phyloP scores from a whole-genome alignment of 2,329 filamentous ascomycete species.

The Ophiostoma sp. region DNA sequence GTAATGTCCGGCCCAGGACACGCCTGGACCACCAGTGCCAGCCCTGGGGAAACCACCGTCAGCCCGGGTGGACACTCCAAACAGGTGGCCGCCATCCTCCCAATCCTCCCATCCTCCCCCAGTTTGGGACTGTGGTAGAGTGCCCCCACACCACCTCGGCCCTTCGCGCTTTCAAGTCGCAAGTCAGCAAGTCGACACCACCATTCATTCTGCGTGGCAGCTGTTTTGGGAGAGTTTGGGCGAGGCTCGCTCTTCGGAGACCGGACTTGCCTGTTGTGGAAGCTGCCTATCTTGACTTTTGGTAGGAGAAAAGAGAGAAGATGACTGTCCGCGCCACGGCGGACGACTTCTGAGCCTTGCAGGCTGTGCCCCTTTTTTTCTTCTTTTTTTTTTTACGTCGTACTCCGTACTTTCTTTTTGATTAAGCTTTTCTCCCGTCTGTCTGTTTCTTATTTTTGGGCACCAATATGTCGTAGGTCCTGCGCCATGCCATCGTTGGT shows the following conservation, averaged over 20 bases:
- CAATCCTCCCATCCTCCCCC: no score
- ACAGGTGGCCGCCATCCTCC: no score
- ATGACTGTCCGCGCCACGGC: not conserved
- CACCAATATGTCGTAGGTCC: not conserved
- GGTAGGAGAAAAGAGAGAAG: not conserved
- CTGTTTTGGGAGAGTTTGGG: not conserved
- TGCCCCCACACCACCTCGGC: not conserved
- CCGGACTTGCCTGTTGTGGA: not conserved
- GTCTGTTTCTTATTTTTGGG: not conserved
- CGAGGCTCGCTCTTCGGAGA: not conserved
- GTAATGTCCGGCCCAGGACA: no score
- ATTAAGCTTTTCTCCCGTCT: not conserved
- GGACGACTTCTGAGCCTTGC: not conserved
- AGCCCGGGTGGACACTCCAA: no score
- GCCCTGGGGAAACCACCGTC: no score
- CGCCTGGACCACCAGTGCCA: no score
- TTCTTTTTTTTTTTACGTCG: not conserved
- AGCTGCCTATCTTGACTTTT: not conserved
- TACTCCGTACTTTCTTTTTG: not conserved
- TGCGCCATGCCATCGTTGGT: not conserved
- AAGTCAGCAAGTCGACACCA: no score
- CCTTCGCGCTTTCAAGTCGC: slow-evolving; percentile 1
- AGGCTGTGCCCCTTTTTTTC: not conserved
- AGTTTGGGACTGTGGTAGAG: no score
- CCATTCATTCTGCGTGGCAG: not conserved